These are phyloP conservation scores for Russula sp. DNA, from an alignment of 768 basidiomycete species.

Conservation along the genomic window DNA sequence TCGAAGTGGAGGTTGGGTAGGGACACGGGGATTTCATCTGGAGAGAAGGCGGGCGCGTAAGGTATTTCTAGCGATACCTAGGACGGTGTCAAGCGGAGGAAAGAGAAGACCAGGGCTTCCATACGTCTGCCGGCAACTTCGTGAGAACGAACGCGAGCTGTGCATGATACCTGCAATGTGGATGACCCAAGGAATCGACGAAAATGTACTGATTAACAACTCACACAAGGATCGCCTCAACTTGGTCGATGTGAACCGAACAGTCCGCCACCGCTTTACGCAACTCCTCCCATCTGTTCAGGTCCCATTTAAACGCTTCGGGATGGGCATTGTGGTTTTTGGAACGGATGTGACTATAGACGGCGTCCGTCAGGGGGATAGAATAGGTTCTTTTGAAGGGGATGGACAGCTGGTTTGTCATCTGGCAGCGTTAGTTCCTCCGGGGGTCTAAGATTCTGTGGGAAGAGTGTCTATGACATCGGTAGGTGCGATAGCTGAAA, in stretches of 20 bases:
- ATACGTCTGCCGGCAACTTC: constrained; percentile 79
- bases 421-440: constrained; percentile 33
- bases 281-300: constrained; percentile 64
- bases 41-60: constrained; percentile 70
- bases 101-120: constrained; percentile 36
- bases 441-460: not conserved
- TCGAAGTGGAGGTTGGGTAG: constrained; percentile 80
- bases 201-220: constrained; percentile 34
- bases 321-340: constrained; percentile 71
- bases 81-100: constrained; percentile 6
- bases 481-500: not conserved
- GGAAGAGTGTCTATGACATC: not conserved
- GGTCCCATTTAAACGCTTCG: constrained; percentile 79
- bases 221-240: constrained; percentile 56
- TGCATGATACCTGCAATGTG: constrained; percentile 73
- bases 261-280: constrained; percentile 55
- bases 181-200: constrained; percentile 19
- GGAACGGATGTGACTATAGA: constrained; percentile 62
- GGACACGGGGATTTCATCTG: constrained; percentile 54
- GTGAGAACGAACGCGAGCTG: constrained; percentile 80
- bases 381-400: constrained; percentile 71
- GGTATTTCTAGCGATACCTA: constrained; percentile 71
- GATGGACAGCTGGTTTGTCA: constrained; percentile 75
- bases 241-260: constrained; percentile 53
- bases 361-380: constrained; percentile 51